These are phyloP conservation scores for Luffa aegyptiaca DNA, from an alignment of 306 rosid species.

Conservation along the genomic window DNA sequence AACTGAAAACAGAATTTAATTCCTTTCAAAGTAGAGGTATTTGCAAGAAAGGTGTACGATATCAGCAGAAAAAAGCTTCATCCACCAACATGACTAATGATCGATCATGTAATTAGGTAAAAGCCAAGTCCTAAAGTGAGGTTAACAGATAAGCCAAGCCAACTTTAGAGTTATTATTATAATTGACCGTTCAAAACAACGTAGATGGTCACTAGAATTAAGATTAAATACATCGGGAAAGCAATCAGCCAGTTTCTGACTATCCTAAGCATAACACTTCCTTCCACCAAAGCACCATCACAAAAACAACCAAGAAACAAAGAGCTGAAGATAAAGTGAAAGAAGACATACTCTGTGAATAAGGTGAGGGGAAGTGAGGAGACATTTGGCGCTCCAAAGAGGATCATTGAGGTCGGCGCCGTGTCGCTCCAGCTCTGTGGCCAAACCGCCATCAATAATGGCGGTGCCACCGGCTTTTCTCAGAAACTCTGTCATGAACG, in stretches of 20 bases:
- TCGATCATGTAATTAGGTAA: neutral
- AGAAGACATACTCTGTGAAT: constrained; percentile 48
- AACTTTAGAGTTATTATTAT: neutral
- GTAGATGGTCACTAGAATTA: neutral
- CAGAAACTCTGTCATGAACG: constrained; percentile 41
- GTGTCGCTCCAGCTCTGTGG: constrained; percentile 86
- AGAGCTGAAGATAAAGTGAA: neutral
- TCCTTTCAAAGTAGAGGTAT: neutral
- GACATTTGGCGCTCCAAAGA: constrained; percentile 95
- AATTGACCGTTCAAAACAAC: neutral
- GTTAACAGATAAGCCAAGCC: neutral
- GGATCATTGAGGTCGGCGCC: constrained; percentile 88
- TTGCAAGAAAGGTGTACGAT: neutral
- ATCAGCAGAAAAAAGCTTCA: neutral
- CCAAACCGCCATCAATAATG: constrained; percentile 79
- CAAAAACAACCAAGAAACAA: neutral
- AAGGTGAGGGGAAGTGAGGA: constrained; percentile 65
- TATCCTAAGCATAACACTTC: neutral
- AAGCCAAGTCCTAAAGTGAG: neutral
- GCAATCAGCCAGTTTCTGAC: neutral
- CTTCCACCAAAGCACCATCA: neutral
- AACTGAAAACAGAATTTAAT: neutral
- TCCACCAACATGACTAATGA: neutral
- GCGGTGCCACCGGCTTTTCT: constrained; percentile 56
- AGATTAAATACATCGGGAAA: neutral